phyloP scores from a whole-genome alignment of 768 basidiomycete genomes.

The Auricularia auricula-judae region DNA sequence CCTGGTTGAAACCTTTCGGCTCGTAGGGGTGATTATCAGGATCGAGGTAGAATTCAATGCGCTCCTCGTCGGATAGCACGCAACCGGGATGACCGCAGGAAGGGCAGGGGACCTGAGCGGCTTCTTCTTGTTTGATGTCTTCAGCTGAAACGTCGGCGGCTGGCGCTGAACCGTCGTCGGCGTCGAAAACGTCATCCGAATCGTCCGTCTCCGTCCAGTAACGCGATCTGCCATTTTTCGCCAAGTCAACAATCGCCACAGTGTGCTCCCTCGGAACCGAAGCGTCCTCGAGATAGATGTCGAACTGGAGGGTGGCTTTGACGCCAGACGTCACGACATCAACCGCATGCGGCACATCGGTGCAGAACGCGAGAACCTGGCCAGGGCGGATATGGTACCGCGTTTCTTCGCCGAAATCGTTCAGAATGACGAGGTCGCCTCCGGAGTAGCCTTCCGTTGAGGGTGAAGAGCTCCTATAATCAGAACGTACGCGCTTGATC shows the following conservation, averaged over 20 bases:
- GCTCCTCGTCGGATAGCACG: too few relatives aligned
- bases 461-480: too few relatives aligned
- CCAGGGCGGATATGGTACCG: neutral
- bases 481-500: too few relatives aligned
- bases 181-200: constrained; percentile 16
- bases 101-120: too few relatives aligned
- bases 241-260: constrained; percentile 14
- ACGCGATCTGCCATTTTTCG: constrained; percentile 15
- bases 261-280: constrained; percentile 7
- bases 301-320: constrained; percentile 2
- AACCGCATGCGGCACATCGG: constrained; percentile 19
- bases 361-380: constrained; percentile 22
- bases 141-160: neutral
- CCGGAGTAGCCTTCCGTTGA: too few relatives aligned
- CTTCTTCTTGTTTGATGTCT: neutral
- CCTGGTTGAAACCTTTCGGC: too few relatives aligned
- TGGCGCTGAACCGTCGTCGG: constrained; percentile 8
- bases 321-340: constrained; percentile 21
- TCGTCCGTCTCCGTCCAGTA: constrained; percentile 15
- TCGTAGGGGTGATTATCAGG: too few relatives aligned
- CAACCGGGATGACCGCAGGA: too few relatives aligned
- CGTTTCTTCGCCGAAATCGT: too few relatives aligned
- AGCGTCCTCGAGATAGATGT: neutral
- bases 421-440: too few relatives aligned
- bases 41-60: too few relatives aligned